phyloP scores from a whole-genome alignment of 306 rosid genomes.

The Trichosanthes cucumerina region DNA sequence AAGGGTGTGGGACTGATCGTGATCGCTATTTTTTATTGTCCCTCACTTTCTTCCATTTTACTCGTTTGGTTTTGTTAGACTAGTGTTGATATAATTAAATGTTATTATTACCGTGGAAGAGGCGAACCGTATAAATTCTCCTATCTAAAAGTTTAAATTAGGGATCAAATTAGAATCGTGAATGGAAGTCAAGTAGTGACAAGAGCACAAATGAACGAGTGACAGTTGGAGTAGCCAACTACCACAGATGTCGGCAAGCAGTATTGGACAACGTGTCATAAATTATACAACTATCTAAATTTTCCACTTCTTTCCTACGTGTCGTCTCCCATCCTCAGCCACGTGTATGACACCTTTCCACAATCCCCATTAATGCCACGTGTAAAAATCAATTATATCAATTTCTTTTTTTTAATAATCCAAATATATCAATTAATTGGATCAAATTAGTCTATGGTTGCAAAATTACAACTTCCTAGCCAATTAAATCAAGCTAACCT shows the following conservation, averaged over 20 bases:
- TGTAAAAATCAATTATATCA: neutral
- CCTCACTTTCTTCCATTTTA: no score
- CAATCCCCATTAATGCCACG: neutral
- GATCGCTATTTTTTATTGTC: no score
- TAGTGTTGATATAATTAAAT: no score
- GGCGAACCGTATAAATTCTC: no score
- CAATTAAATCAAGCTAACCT: neutral
- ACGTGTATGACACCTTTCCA: neutral
- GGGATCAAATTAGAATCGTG: neutral
- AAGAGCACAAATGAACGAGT: neutral
- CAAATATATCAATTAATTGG: neutral
- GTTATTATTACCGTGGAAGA: no score
- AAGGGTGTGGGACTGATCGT: no score
- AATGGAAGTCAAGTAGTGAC: neutral
- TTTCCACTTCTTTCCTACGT: constrained; percentile 4
- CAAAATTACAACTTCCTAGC: neutral
- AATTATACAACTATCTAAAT: neutral
- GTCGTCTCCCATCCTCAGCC: neutral
- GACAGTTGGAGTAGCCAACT: neutral
- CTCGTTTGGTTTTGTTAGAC: no score
- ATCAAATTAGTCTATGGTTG: neutral
- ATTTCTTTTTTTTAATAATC: neutral
- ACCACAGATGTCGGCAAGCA: neutral
- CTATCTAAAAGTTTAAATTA: no score
- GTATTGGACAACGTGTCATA: neutral